A percentile compares a stretch with the other conserved stretches of the same genome.
Evolutionary conservation across 2,329 filamentous ascomycete species (phyloP).

Genomic region (Claviceps fusiformis): DNA sequence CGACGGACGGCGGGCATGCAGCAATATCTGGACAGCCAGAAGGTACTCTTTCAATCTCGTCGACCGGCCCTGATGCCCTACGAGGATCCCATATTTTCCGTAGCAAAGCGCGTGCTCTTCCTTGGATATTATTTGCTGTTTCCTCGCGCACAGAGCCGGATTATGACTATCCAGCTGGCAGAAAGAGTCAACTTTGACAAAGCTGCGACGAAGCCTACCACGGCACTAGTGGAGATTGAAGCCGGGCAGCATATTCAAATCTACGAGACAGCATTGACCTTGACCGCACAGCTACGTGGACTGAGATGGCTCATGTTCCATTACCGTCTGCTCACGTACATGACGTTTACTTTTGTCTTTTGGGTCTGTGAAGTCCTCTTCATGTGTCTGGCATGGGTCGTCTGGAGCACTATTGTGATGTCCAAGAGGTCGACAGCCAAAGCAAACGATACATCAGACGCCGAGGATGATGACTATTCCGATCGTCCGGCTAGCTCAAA

Average conservation of each 20-base stretch:
- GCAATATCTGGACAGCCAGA: slow-evolving; percentile 21
- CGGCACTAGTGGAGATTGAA: slow-evolving; percentile 51
- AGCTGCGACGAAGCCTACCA: slow-evolving; percentile 26
- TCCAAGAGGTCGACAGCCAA: slow-evolving; percentile 4
- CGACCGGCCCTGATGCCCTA: slow-evolving; percentile 73
- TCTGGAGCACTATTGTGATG: slow-evolving; percentile 28
- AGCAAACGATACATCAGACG: slow-evolving; percentile 5
- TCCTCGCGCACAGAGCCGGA: slow-evolving; percentile 48
- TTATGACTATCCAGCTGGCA: slow-evolving; percentile 55
- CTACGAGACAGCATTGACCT: slow-evolving; percentile 53
- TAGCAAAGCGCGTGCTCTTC: slow-evolving; percentile 44
- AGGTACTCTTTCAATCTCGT: slow-evolving; percentile 47
- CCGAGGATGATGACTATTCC: slow-evolving; percentile 17
- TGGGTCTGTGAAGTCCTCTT: slow-evolving; percentile 64
- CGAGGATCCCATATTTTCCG: slow-evolving; percentile 53
- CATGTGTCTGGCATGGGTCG: slow-evolving; percentile 50
- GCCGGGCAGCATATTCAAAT: slow-evolving; percentile 59
- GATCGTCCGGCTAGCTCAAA: slow-evolving; percentile 32
- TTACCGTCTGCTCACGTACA: slow-evolving; percentile 56
- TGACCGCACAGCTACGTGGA: slow-evolving; percentile 64
- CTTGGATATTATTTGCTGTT: slow-evolving; percentile 59
- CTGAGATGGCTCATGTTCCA: slow-evolving; percentile 80
- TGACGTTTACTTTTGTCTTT: slow-evolving; percentile 56
- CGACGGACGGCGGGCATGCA: slow-evolving; percentile 10
- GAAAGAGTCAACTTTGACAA: slow-evolving; percentile 53